Conservation (phyloP, 140 eudicot genomes). For the Stevia rebaudiana region DNA sequence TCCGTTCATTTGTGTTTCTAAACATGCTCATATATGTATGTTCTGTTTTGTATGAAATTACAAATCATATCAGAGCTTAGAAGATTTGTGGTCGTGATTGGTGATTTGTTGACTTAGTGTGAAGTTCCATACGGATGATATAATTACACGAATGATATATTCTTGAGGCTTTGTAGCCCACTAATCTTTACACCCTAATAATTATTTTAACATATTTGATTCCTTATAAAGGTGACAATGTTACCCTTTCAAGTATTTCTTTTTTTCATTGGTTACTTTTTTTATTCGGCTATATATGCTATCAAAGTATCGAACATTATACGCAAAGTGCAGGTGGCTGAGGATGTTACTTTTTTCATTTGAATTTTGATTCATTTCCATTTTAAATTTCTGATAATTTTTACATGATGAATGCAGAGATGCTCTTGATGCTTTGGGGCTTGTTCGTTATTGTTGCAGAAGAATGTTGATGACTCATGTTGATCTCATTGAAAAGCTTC, state of each 20-base stretch:
- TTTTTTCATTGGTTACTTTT: neutral
- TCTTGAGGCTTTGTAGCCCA: neutral
- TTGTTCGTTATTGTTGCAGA: slow-evolving; percentile 96
- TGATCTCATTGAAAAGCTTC: slow-evolving; percentile 98
- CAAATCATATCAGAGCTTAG: slow-evolving; percentile 2
- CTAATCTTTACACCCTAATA: neutral
- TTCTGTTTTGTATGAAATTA: neutral
- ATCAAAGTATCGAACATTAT: slow-evolving; percentile 4
- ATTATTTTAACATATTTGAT: neutral
- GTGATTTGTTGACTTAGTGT: neutral
- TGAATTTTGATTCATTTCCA: neutral
- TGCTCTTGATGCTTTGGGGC: slow-evolving; percentile 88
- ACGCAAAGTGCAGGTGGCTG: neutral
- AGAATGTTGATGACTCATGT: slow-evolving; percentile 99
- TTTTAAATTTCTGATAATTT: neutral
- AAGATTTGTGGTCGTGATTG: neutral
- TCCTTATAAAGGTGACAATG: neutral
- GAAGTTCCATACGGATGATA: neutral
- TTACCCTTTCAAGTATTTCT: neutral
- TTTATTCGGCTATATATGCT: neutral
- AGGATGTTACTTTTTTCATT: neutral
- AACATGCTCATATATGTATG: neutral
- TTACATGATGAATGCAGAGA: slow-evolving; percentile 53
- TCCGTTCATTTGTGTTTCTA: neutral
- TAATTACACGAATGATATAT: neutral